These are phyloP conservation scores for Rugiboletus extremiorientalis DNA, from an alignment of 1,284 basidiomycete species.

Conservation along the genomic window DNA sequence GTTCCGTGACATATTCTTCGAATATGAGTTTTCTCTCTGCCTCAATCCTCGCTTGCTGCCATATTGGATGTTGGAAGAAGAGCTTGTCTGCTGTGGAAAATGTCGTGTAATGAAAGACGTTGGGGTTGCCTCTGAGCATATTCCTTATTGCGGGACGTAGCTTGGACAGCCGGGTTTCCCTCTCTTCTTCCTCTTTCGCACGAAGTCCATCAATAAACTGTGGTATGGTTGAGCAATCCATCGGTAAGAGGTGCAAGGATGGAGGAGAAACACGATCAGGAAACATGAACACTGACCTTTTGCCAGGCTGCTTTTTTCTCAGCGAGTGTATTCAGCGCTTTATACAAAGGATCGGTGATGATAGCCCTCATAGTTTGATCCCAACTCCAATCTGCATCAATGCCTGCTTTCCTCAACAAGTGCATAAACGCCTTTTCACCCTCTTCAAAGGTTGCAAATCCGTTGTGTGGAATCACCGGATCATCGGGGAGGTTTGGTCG, in stretches of 20 bases:
- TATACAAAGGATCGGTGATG: slow-evolving; percentile 97
- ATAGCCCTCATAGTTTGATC: slow-evolving; percentile 97
- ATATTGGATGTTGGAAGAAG: slow-evolving; percentile 83
- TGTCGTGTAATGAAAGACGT: slow-evolving; percentile 87
- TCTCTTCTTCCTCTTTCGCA: slow-evolving; percentile 75
- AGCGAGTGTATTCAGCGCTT: slow-evolving; percentile 88
- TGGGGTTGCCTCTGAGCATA: slow-evolving; percentile 80
- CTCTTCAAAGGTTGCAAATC: slow-evolving; percentile 83
- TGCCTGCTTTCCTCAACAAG: slow-evolving; percentile 83
- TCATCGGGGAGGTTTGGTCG: slow-evolving; percentile 81
- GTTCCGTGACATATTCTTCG: slow-evolving; percentile 84
- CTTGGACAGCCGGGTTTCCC: slow-evolving; percentile 77
- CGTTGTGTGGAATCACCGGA: slow-evolving; percentile 83
- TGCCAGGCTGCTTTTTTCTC: slow-evolving; percentile 95
- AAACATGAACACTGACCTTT: slow-evolving; percentile 55
- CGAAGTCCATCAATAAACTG: slow-evolving; percentile 72
- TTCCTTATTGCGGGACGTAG: slow-evolving; percentile 81
- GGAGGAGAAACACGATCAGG: neutral
- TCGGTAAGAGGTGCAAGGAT: neutral
- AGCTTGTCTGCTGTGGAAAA: slow-evolving; percentile 83
- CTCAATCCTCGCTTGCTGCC: slow-evolving; percentile 83
- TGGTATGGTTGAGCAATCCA: slow-evolving; percentile 8
- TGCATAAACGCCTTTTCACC: slow-evolving; percentile 94
- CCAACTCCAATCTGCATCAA: slow-evolving; percentile 95
- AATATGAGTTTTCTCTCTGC: slow-evolving; percentile 84